Base-by-base conservation (phyloP, 78 protist species). In the Dictyostelium citrinum region DNA sequence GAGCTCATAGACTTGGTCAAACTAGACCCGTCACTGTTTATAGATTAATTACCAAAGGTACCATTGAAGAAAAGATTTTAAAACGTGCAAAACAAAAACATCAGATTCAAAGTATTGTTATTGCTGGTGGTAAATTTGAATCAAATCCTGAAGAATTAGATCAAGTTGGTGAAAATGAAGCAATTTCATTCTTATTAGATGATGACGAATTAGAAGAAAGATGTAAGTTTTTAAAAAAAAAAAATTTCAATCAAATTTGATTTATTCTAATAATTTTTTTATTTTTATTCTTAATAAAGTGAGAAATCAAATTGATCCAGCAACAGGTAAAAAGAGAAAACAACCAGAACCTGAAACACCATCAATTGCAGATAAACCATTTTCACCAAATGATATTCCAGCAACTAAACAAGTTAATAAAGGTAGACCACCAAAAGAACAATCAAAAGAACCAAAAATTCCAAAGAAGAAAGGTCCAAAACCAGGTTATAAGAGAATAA, bases 21-120 rank as follows among this genome's bases (percentile, higher is more conserved):
- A 31, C 17, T 17, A 75, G 61, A 58, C 98, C 95, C 27, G 99
- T 98, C 14, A 96, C 98, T 2, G 98, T 98, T 14, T 95, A 96
- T 83, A 79, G 98, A 29, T 80, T 98, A 43, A 84, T 98, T 61
- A 85, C 97, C 3, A 61, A 45, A 41, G 95, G 95, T 64, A 97
- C 99, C 1, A 90, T 98, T 24, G 99, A 99, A 81, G 99, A 98
- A 81, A 74, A 96, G 35, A 97, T 99, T 20, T 75, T 99, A 31
- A 71, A 71, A 41, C 82, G 98, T 20, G 99, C 99, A n/a, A 35
- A 51, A 58, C 98, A 97, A 83, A 98, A 99, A 83, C 88, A 75
- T 93, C 95, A 93, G 45, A 96, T 97, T 64, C 99, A 97, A 77
- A 41, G 71, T 33, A 77, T 97, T 67, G 99, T 97, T 51, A 97